Evolutionary conservation across 495 filamentous ascomycete genomes (phyloP), one percentile per base, ranked within the genome.

Genomic region (Penicillium ochrochloron): DNA sequence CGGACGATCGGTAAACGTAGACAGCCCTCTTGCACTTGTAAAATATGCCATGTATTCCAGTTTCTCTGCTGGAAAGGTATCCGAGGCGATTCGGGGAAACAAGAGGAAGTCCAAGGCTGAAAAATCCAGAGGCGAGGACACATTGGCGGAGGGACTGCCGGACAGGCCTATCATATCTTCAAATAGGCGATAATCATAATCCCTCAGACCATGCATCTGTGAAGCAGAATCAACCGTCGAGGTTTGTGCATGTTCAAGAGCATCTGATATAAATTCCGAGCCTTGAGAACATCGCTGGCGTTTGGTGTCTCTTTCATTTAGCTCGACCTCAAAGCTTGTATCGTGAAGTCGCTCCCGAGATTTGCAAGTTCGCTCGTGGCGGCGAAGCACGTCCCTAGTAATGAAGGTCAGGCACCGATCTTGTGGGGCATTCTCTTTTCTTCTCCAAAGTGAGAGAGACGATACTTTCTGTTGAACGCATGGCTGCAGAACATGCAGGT

Each of bases 361-460:
- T 58, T 68, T 72, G 64, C 72, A 74, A n/a, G 70, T 72, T 44
- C 57, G 63, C 50, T 72, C 66, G 50, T 74, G 72, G 8, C 72
- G 67, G 14, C 62, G 69, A 19, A 70, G 62, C 15, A 66, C 66
- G 65, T 74, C 72, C 17, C 72, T 74, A 23, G 42, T 46, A 10
- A 2, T 12, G 17, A 21, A 10, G 7, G 42, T 46, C 42, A 46
- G 42, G 42, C 8, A 23, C 19, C 19, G 42, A 46, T 46, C 42
- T 46, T 21, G 42, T 21, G n/a, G n/a, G 21, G 3, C 14, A 11
- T 23, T 3, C 11, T 46, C 10, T 46, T 41, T 17, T 3, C 1
- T 5, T 14, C 2, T 17, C 5, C 37, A 27, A 27, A 27, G 25
- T 27, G 1, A 27, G 27, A 10, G 35, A n/a, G 27, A 42, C 8